Conservation (phyloP, 257 asterid species). For the Perilla frutescens region DNA sequence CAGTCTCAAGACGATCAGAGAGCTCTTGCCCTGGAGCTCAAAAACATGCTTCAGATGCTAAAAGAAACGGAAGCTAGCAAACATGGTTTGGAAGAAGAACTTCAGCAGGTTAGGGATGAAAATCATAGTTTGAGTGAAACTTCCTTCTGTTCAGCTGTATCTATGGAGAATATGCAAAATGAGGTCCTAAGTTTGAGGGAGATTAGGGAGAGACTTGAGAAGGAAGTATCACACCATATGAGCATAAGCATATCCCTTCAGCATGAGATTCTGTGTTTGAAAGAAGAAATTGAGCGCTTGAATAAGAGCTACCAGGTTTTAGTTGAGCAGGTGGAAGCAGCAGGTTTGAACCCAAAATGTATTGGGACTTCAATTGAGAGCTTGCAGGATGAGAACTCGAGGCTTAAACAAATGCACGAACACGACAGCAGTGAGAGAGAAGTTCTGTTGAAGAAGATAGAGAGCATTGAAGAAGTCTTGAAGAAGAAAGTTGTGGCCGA, state of each 20-base stretch:
- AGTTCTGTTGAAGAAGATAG: slow-evolving; percentile 61
- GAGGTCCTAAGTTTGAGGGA: slow-evolving; percentile 67
- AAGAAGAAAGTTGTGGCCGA: slow-evolving; percentile 55
- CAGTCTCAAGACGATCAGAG: slow-evolving; percentile 74
- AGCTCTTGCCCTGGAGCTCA: slow-evolving; percentile 66
- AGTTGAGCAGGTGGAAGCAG: slow-evolving; percentile 68
- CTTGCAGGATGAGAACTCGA: slow-evolving; percentile 69
- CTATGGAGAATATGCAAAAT: slow-evolving; percentile 67
- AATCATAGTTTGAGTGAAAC: slow-evolving; percentile 53
- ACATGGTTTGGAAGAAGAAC: slow-evolving; percentile 65
- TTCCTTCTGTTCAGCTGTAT: slow-evolving; percentile 53
- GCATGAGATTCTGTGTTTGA: slow-evolving; percentile 62
- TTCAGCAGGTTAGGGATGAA: slow-evolving; percentile 61
- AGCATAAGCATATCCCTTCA: slow-evolving; percentile 56
- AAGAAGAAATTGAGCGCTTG: slow-evolving; percentile 74
- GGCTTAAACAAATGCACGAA: slow-evolving; percentile 55
- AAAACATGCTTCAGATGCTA: slow-evolving; percentile 60
- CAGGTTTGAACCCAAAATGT: slow-evolving; percentile 60
- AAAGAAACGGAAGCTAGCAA: slow-evolving; percentile 65
- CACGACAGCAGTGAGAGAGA: slow-evolving; percentile 58
- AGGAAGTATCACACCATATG: slow-evolving; percentile 67
- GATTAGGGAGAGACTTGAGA: slow-evolving; percentile 76
- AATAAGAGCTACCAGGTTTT: slow-evolving; percentile 58
- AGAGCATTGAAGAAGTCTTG: slow-evolving; percentile 62
- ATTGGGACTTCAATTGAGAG: slow-evolving; percentile 53